A percentile compares a stretch with the other conserved stretches of the same genome.
These are phyloP conservation scores for Rhexocercosporidium sp. DNA, from an alignment of 2,329 filamentous ascomycete species.

Conservation along the genomic window DNA sequence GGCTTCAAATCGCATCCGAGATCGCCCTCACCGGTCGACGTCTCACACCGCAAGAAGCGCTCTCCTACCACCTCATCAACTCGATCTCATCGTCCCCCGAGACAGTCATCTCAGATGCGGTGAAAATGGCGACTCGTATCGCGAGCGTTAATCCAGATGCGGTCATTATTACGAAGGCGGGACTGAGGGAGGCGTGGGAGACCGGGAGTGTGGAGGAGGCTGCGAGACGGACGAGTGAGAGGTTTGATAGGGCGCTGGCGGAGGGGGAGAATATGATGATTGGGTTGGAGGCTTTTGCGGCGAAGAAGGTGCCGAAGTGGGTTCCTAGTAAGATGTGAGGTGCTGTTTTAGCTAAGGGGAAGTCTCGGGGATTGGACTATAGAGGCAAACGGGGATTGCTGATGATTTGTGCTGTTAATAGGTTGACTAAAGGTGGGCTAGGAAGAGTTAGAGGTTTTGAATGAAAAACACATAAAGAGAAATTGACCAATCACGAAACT, in stretches of 20 bases:
- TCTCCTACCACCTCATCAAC: conserved; percentile 71
- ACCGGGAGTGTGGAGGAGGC: conserved; percentile 60
- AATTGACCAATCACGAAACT: too few species aligned
- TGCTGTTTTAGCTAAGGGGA: too few species aligned
- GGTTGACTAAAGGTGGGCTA: too few species aligned
- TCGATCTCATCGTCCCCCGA: conserved; percentile 55
- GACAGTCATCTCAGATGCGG: conserved; percentile 58
- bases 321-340: conserved; percentile 62
- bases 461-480: too few species aligned
- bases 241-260: conserved; percentile 59
- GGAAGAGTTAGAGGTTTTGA: too few species aligned
- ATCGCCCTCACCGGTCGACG: conserved; percentile 69
- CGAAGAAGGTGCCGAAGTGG: conserved; percentile 73
- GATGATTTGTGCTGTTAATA: too few species aligned
- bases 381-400: too few species aligned
- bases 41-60: conserved; percentile 64
- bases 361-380: too few species aligned
- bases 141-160: conserved; percentile 73
- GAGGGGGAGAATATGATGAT: conserved; percentile 75
- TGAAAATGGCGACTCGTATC: conserved; percentile 66
- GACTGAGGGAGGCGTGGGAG: conserved; percentile 75
- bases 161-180: conserved; percentile 73
- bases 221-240: conserved; percentile 62
- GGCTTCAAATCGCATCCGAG: conserved; percentile 71
- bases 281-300: conserved; percentile 76